These are phyloP conservation scores for Pseudocercospora macadamiae DNA, from an alignment of 2,329 filamentous ascomycete species.

Conservation along the genomic window DNA sequence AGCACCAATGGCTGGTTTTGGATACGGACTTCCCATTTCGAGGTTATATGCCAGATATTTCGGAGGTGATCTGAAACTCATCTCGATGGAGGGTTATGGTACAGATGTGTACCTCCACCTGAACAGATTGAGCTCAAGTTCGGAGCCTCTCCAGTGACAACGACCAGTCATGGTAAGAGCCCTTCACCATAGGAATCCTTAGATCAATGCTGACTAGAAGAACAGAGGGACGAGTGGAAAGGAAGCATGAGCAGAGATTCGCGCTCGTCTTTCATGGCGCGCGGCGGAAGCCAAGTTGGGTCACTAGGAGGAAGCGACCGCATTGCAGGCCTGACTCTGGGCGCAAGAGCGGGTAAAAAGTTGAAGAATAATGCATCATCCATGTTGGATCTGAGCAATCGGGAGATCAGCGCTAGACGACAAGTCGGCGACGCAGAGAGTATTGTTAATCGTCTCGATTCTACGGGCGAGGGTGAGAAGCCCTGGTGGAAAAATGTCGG, in stretches of 20 bases:
- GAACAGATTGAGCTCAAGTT: constrained; percentile 91
- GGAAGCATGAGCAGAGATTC: constrained; percentile 16
- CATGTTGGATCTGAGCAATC: constrained; percentile 28
- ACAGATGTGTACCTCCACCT: constrained; percentile 98
- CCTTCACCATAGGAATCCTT: too few species aligned
- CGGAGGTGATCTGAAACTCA: constrained; percentile 93
- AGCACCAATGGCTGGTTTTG: constrained; percentile 97
- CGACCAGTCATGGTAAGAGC: constrained; percentile 88
- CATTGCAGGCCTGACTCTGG: constrained; percentile 50
- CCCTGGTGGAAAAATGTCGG: constrained; percentile 54
- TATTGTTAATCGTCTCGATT: constrained; percentile 63
- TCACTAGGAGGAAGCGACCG: constrained; percentile 41
- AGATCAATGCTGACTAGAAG: too few species aligned
- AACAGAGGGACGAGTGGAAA: constrained; percentile 71
- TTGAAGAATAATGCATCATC: constrained; percentile 59
- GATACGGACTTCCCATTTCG: constrained; percentile 95
- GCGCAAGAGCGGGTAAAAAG: constrained; percentile 54
- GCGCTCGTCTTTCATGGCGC: constrained; percentile 53
- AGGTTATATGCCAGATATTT: constrained; percentile 95
- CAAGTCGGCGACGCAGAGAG: constrained; percentile 88
- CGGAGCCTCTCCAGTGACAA: constrained; percentile 92
- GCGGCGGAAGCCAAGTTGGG: constrained; percentile 35
- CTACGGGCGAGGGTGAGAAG: constrained; percentile 25
- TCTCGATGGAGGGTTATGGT: constrained; percentile 99
- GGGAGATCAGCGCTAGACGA: constrained; percentile 79